phyloP scores from a whole-genome alignment of 768 basidiomycete species.

The Tephrocybe sp. region DNA sequence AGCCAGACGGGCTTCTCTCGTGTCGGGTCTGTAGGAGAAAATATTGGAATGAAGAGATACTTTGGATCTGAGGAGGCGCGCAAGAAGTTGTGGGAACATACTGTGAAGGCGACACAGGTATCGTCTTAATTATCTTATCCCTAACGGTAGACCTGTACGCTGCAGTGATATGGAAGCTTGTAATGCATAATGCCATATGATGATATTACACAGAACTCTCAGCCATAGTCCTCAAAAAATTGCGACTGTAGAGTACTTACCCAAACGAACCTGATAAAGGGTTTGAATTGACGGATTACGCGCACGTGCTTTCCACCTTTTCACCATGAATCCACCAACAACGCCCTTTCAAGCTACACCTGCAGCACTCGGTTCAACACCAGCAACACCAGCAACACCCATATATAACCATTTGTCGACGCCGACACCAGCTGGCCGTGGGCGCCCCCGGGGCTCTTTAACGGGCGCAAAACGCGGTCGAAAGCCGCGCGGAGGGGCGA shows the following conservation, averaged over 20 bases:
- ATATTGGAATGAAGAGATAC: conserved; percentile 31
- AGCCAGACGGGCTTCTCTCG: conserved; percentile 28
- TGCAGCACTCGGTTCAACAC: too few species aligned
- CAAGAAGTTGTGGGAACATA: conserved; percentile 37
- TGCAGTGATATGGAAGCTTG: too few species aligned
- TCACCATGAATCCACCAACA: conserved; percentile 14
- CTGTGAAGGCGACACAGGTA: conserved; percentile 19
- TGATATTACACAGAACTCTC: too few species aligned
- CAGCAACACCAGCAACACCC: background rate
- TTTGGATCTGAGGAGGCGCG: conserved; percentile 38
- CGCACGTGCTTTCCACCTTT: conserved; percentile 2
- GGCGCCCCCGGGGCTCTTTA: conserved; percentile 29
- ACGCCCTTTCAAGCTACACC: conserved; percentile 3
- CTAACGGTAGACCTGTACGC: background rate
- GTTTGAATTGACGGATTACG: too few species aligned
- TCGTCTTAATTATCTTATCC: background rate
- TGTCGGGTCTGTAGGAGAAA: conserved; percentile 30
- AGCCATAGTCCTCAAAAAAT: too few species aligned
- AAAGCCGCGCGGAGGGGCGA: conserved; percentile 42
- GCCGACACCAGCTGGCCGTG: conserved; percentile 21
- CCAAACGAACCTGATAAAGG: too few species aligned
- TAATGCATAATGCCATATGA: too few species aligned
- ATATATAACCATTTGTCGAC: conserved; percentile 2
- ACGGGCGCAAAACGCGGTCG: conserved; percentile 44
- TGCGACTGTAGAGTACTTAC: too few species aligned